Base-by-base conservation (phyloP, 2,329 filamentous ascomycete species). In the Aspergillus pseudonomiae region DNA sequence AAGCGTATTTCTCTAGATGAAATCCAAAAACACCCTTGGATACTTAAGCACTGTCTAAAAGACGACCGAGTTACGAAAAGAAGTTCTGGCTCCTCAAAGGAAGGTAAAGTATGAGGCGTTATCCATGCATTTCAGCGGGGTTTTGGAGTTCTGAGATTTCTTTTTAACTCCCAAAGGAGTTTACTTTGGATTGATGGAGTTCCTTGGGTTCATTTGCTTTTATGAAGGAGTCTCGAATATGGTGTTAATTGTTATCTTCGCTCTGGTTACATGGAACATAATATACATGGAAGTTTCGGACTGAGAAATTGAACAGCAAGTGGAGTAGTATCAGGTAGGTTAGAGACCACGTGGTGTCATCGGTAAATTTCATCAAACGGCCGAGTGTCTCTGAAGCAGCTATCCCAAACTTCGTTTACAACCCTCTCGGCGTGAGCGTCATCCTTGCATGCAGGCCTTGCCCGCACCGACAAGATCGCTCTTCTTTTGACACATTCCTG, bases 371-470 rank as follows among this genome's bases (percentile, higher is more conserved):
- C 94, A 77, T 98, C 93, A 79, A 99, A 99, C 2, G 95, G 95
- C 73, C 95, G 85, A 4, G 94, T 98, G 79, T 99, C 95, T 58
- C 87, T 83, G 77, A 96, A 99, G 78, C 95, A 99, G 72, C 93
- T 97, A 70, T 97, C 94, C 93, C 94, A 99, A n/a, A 99, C 95
- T 79, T 96, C 90, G 79, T 98, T 95, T 63, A 99, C 93, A 30
- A 96, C 89, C 80, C 91, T 92, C 58, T 88, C 86, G 4, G 95
- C 95, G 70, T 98, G 92, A 16, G 89, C 88, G 71, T 96, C 89
- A 78, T 96, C 91, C 77, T 91, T 92, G 75, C 94, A 95, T 54
- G 85, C 84, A 19, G 93, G 93, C 65, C 95, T 85, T 39, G 87
- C 89, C 81, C 88, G 86, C 70, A 99, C 88, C 26, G 92, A 96